Conservation (phyloP, 441 rosid species). For the Flueggea neowawraea region DNA sequence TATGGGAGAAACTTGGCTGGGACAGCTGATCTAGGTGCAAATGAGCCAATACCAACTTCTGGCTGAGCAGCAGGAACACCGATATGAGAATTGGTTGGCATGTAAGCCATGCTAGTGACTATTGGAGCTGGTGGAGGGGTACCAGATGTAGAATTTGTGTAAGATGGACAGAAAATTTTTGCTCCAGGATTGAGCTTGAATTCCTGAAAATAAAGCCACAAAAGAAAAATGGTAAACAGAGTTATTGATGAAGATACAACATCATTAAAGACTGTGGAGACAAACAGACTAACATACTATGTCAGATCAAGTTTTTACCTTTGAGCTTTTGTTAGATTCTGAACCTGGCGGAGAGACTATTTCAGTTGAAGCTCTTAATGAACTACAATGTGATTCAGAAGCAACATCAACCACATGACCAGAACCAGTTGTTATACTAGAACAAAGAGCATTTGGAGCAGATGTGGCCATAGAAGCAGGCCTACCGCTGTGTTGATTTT, state of each 20-base stretch:
- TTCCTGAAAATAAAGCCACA: constrained; percentile 38
- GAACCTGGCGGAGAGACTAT: constrained; percentile 36
- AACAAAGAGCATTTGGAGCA: constrained; percentile 26
- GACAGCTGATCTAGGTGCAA: constrained; percentile 39
- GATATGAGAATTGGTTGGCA: constrained; percentile 47
- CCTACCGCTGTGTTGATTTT: constrained; percentile 32
- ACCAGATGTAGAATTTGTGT: constrained; percentile 38
- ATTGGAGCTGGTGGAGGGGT: constrained; percentile 40
- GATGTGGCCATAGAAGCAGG: constrained; percentile 24
- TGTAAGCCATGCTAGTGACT: constrained; percentile 40
- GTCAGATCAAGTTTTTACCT: constrained; percentile 33
- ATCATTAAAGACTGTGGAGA: neutral
- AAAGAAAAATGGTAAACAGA: neutral
- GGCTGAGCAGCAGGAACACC: constrained; percentile 47
- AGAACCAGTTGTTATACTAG: constrained; percentile 30
- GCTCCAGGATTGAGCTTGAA: constrained; percentile 89
- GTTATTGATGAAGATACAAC: neutral
- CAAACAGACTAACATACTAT: neutral
- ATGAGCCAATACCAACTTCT: constrained; percentile 47
- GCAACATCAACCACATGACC: constrained; percentile 22
- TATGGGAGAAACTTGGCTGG: constrained; percentile 58
- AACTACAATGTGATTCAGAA: constrained; percentile 21
- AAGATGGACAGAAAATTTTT: constrained; percentile 72
- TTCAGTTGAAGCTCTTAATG: constrained; percentile 34
- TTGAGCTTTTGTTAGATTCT: constrained; percentile 41